These are phyloP conservation scores for Rhizopogon salebrosus DNA, from an alignment of 768 basidiomycete genomes.

Conservation along the genomic window DNA sequence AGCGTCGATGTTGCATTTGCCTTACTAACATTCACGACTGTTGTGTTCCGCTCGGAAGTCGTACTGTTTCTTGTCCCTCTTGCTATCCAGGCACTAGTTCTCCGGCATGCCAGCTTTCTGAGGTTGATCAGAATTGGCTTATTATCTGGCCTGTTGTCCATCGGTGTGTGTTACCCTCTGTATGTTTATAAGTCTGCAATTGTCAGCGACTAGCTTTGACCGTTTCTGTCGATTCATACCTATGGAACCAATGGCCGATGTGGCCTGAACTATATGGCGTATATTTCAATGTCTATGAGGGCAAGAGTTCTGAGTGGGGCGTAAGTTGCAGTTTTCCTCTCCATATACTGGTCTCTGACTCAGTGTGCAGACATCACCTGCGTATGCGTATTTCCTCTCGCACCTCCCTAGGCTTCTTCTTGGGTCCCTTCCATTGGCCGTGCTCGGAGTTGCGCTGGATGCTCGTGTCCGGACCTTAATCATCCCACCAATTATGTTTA, in stretches of 20 bases:
- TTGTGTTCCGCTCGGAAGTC: conserved; percentile 80
- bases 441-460: conserved; percentile 48
- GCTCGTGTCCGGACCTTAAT: conserved; percentile 45
- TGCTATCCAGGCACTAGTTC: conserved; percentile 45
- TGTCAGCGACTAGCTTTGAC: conserved; percentile 44
- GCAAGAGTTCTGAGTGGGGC: conserved; percentile 91
- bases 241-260: conserved; percentile 67
- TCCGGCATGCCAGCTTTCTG: conserved; percentile 36
- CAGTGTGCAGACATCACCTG: conserved; percentile 57
- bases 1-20: conserved; percentile 41
- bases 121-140: conserved; percentile 47
- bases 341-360: conserved; percentile 1
- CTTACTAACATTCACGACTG: conserved; percentile 59
- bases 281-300: conserved; percentile 82
- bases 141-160: conserved; percentile 41
- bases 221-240: conserved; percentile 71
- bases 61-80: conserved; percentile 61
- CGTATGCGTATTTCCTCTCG: conserved; percentile 56
- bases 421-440: conserved; percentile 53
- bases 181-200: not conserved
- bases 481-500: conserved; percentile 45
- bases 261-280: conserved; percentile 86
- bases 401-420: conserved; percentile 79
- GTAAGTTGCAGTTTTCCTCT: conserved; percentile 39
- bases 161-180: conserved; percentile 36